Evolutionary conservation across 768 basidiomycete genomes (phyloP).

Genomic region (Sporobolomyces roseus): DNA sequence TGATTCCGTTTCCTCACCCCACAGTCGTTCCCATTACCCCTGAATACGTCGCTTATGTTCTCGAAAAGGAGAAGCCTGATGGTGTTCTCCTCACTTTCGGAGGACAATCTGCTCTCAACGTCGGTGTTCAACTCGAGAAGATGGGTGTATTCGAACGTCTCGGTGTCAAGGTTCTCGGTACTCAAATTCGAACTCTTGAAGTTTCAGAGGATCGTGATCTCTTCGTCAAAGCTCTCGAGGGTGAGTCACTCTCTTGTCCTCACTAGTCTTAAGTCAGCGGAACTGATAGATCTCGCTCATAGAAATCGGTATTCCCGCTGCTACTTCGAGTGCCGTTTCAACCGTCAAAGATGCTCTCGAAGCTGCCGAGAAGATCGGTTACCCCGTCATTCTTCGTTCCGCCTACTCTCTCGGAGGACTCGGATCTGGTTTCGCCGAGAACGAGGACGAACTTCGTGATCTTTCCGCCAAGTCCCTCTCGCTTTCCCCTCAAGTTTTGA

Average conservation of each 20-base stretch:
- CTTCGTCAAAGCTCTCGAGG: constrained; percentile 92
- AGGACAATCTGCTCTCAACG: constrained; percentile 95
- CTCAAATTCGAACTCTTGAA: constrained; percentile 88
- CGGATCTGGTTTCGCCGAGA: constrained; percentile 92
- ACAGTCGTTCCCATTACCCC: constrained; percentile 79
- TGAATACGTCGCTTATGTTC: constrained; percentile 96
- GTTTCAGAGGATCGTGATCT: constrained; percentile 95
- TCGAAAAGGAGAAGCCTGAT: constrained; percentile 97
- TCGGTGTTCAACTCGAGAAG: constrained; percentile 90
- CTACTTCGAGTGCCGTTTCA: constrained; percentile 94
- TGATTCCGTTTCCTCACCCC: background rate
- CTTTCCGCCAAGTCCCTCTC: constrained; percentile 94
- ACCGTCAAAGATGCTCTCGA: constrained; percentile 84
- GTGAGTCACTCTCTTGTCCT: constrained; percentile 52
- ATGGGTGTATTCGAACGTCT: constrained; percentile 94
- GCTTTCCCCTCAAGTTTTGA: constrained; percentile 95
- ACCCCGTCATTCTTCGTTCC: constrained; percentile 94
- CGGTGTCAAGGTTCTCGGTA: constrained; percentile 88
- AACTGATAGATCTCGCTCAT: background rate
- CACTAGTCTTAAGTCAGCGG: background rate
- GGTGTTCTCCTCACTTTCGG: constrained; percentile 96
- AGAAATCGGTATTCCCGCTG: constrained; percentile 97
- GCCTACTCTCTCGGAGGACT: constrained; percentile 95
- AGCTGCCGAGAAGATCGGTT: constrained; percentile 86
- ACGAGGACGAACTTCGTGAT: constrained; percentile 80